phyloP scores from a whole-genome alignment of 768 basidiomycete genomes.

The Coprinopsis strossmayeri region DNA sequence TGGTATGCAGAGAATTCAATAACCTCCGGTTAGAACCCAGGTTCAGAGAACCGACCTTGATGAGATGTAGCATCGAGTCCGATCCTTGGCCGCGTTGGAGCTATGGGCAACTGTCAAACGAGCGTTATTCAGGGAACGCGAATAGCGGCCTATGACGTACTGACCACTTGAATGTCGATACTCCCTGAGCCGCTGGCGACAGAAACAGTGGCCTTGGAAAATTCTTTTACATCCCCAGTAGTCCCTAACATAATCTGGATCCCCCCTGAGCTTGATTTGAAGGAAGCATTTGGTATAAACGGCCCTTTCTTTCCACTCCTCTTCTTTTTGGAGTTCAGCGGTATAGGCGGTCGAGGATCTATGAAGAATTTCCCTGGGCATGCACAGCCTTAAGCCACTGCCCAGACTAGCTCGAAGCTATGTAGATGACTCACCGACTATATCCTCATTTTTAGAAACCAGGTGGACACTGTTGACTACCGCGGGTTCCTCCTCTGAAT shows the following conservation, averaged over 20 bases:
- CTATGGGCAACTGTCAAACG: slow-evolving; percentile 24
- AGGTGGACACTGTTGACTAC: slow-evolving; percentile 28
- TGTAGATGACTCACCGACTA: slow-evolving; percentile 22
- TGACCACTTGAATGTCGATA: slow-evolving; percentile 35
- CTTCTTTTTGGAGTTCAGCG: slow-evolving; percentile 14
- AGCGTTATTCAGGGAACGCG: neutral
- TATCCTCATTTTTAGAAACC: slow-evolving; percentile 21
- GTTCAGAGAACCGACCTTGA: slow-evolving; percentile 20
- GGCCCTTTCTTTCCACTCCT: slow-evolving; percentile 23
- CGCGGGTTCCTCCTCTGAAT: slow-evolving; percentile 11
- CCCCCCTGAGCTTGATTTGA: slow-evolving; percentile 33
- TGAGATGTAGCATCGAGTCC: slow-evolving; percentile 29
- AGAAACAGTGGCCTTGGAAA: slow-evolving; percentile 29
- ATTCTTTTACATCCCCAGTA: slow-evolving; percentile 24
- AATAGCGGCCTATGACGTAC: slow-evolving; percentile 5
- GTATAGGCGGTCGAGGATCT: slow-evolving; percentile 27
- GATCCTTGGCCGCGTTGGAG: slow-evolving; percentile 27
- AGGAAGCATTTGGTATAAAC: slow-evolving; percentile 28
- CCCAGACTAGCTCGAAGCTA: neutral
- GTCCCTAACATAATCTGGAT: slow-evolving; percentile 33
- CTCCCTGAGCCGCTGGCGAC: slow-evolving; percentile 30
- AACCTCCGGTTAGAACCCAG: neutral
- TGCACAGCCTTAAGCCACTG: neutral
- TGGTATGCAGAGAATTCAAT: slow-evolving; percentile 12
- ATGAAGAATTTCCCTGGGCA: slow-evolving; percentile 34